Conservation (phyloP, 139 green algal genomes). For the Chlamydomonas schloesseri region DNA sequence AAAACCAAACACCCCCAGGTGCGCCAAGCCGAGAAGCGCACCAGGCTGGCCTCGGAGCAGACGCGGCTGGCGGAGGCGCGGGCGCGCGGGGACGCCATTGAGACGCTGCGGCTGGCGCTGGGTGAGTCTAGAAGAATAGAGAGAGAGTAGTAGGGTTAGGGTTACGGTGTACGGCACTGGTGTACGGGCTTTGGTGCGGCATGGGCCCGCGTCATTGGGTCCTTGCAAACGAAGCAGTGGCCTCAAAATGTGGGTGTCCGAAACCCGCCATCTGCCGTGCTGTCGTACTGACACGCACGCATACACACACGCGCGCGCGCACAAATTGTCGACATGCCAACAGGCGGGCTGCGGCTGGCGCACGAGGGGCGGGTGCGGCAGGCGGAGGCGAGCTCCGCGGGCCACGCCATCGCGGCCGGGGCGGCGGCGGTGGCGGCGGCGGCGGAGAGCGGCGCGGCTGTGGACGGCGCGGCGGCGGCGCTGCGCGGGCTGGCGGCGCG, state of each 20-base stretch:
- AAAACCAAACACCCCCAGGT: conserved; percentile 9
- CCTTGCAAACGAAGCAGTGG: too few relatives aligned
- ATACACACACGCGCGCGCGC: too few relatives aligned
- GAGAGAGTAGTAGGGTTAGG: too few relatives aligned
- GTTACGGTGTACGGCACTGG: too few relatives aligned
- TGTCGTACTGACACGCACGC: too few relatives aligned
- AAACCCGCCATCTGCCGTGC: too few relatives aligned
- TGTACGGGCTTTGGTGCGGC: too few relatives aligned
- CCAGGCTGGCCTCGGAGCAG: conserved; percentile 1
- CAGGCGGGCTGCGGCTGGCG: conserved; percentile 3
- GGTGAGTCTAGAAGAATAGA: too few relatives aligned
- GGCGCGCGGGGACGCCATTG: conserved; percentile 6
- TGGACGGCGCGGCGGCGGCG: not conserved
- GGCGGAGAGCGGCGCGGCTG: conserved; percentile 33
- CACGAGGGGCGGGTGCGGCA: conserved; percentile 11
- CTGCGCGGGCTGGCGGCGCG: conserved; percentile 7
- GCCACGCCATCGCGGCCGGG: conserved; percentile 21
- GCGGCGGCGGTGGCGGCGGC: conserved; percentile 34
- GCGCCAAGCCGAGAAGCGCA: conserved; percentile 40
- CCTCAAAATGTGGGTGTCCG: too few relatives aligned
- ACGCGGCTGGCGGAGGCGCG: not conserved
- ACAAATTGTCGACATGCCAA: too few relatives aligned
- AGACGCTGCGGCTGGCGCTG: conserved; percentile 5
- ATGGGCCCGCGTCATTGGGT: too few relatives aligned
- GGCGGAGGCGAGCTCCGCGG: conserved; percentile 2